Conservation (phyloP, 2,329 filamentous ascomycete species). For the Penicillium paneum region DNA sequence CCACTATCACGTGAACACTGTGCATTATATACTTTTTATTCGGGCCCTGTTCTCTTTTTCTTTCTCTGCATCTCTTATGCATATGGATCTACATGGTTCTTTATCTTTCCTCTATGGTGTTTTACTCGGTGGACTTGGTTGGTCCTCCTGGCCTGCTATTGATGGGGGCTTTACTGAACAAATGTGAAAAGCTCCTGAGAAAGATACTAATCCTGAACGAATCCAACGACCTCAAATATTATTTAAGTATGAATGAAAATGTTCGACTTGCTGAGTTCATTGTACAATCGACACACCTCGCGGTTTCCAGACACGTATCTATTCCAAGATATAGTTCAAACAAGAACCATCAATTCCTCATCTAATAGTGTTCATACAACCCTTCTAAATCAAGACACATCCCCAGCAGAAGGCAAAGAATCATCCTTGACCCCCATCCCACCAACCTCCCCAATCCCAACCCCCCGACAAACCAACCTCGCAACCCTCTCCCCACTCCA, state of each 20-base stretch:
- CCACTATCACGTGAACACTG: constrained; percentile 23
- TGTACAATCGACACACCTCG: background rate
- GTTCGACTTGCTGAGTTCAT: background rate
- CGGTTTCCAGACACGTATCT: background rate
- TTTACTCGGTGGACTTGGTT: background rate
- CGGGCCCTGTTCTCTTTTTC: background rate
- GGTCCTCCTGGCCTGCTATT: background rate
- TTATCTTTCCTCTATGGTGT: background rate
- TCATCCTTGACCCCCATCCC: constrained; percentile 27
- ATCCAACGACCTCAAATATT: constrained; percentile 13
- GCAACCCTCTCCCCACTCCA: constrained; percentile 84
- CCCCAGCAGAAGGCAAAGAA: constrained; percentile 30
- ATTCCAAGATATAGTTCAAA: background rate
- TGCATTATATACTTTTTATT: constrained; percentile 16
- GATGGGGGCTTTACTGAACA: background rate
- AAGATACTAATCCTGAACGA: constrained; percentile 27
- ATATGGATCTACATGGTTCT: background rate
- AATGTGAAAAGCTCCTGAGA: constrained; percentile 9
- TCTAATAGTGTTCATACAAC: background rate
- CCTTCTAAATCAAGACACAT: background rate
- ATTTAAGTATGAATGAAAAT: constrained; percentile 4
- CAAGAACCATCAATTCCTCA: background rate
- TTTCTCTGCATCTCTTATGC: constrained; percentile 1
- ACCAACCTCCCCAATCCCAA: constrained; percentile 27
- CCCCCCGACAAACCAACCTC: constrained; percentile 46